Evolutionary conservation across 305 asterid genomes (phyloP).

Genomic region (Ajuga reptans): DNA sequence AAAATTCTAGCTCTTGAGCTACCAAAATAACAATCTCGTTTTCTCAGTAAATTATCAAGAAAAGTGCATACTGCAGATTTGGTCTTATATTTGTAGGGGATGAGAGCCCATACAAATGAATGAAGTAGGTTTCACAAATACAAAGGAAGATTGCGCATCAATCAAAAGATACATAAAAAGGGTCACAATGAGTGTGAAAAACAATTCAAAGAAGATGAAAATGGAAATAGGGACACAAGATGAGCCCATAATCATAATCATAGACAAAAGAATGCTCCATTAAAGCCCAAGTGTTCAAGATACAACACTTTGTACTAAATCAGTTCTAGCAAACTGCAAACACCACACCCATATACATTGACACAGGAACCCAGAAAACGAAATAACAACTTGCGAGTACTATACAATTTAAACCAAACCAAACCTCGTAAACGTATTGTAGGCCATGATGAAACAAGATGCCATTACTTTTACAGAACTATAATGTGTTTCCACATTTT

Average conservation of each 20-base stretch:
- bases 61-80: too few species aligned
- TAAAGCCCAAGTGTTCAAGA: not conserved
- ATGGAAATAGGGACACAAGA: not conserved
- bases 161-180: too few species aligned
- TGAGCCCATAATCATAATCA: too few species aligned
- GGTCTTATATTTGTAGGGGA: too few species aligned
- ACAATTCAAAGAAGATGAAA: not conserved
- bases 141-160: too few species aligned
- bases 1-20: too few species aligned
- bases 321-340: slow-evolving; percentile 11
- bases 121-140: too few species aligned
- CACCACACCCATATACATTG: slow-evolving; percentile 5
- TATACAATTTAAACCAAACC: slow-evolving; percentile 9
- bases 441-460: slow-evolving; percentile 9
- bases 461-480: slow-evolving; percentile 8
- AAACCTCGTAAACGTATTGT: slow-evolving; percentile 17
- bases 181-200: too few species aligned
- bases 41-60: too few species aligned
- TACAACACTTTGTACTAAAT: not conserved
- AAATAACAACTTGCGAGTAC: not conserved
- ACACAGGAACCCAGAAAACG: not conserved
- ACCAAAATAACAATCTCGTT: too few species aligned
- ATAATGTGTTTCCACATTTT: not conserved
- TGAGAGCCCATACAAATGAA: too few species aligned
- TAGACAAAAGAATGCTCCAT: not conserved